Evolutionary conservation across 257 asterid species (phyloP).

Genomic region (Penstemon newberryi): DNA sequence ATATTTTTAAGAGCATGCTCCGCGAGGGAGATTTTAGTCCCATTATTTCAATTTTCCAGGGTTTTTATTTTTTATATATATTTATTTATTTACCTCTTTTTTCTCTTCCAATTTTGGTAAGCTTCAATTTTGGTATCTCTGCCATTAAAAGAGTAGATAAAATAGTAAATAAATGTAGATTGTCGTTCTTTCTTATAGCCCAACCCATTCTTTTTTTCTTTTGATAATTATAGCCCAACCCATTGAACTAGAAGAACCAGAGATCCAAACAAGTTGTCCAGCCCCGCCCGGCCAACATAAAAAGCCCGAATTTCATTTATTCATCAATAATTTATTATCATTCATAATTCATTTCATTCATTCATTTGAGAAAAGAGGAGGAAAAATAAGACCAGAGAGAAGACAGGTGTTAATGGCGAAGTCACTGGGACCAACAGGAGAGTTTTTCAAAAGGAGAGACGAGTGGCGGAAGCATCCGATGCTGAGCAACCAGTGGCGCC

Average conservation of each 20-base stretch:
- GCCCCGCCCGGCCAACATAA: not conserved
- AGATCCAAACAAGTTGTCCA: not conserved
- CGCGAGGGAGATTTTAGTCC: slow-evolving; percentile 25
- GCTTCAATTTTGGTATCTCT: not conserved
- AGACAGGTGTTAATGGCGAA: slow-evolving; percentile 45
- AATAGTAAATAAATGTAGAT: too few relatives aligned
- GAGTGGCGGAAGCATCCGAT: slow-evolving; percentile 97
- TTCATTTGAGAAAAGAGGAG: not conserved
- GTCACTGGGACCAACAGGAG: slow-evolving; percentile 83
- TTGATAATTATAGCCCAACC: not conserved
- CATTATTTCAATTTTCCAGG: too few relatives aligned
- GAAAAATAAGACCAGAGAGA: not conserved
- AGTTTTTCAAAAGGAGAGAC: slow-evolving; percentile 88
- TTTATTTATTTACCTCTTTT: not conserved
- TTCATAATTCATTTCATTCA: slow-evolving; percentile 11
- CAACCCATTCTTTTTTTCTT: not conserved
- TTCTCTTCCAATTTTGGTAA: not conserved
- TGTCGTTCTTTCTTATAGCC: not conserved
- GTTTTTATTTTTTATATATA: too few relatives aligned
- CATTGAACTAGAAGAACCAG: not conserved
- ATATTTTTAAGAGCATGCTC: slow-evolving; percentile 20
- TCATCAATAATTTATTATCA: too few relatives aligned
- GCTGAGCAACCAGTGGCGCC: slow-evolving; percentile 83
- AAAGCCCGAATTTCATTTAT: not conserved
- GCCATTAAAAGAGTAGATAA: not conserved